These are phyloP conservation scores for Nothopassalora personata DNA, from an alignment of 2,329 filamentous ascomycete genomes.

Conservation along the genomic window DNA sequence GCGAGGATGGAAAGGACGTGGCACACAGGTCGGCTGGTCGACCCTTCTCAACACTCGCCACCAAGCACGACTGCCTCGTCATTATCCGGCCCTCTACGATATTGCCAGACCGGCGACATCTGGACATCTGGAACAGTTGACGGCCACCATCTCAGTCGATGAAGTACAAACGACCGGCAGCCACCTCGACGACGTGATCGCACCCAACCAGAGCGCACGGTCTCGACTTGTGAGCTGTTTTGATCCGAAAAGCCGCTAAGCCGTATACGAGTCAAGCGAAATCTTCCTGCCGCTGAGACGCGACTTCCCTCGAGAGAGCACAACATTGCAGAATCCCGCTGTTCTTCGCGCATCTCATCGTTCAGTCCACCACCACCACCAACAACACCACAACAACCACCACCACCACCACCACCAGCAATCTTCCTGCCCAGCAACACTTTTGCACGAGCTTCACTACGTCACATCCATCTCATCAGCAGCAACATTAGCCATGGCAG, in stretches of 20 bases:
- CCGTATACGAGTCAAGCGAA: constrained; percentile 1
- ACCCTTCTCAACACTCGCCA: no score
- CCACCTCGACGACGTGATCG: background rate
- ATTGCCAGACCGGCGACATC: background rate
- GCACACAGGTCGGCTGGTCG: background rate
- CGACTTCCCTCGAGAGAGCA: constrained; percentile 10
- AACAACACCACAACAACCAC: constrained; percentile 6
- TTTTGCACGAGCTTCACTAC: constrained; percentile 6
- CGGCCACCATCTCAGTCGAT: background rate
- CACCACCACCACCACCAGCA: background rate
- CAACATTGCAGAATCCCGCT: constrained; percentile 5
- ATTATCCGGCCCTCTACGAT: no score
- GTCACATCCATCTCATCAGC: background rate
- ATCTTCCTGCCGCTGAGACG: constrained; percentile 5
- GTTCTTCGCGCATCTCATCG: constrained; percentile 1
- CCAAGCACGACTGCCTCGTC: background rate
- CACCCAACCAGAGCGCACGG: background rate
- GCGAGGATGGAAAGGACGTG: background rate
- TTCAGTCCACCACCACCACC: background rate
- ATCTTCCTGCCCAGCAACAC: constrained; percentile 2
- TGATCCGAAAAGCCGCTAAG: constrained; percentile 1
- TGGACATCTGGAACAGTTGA: background rate
- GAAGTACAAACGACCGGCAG: background rate
- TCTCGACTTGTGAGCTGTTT: background rate
- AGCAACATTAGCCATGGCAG: constrained; percentile 53